These are phyloP conservation scores for Neotropicomus parvogracilis DNA, from an alignment of 1,284 basidiomycete genomes.

Conservation along the genomic window DNA sequence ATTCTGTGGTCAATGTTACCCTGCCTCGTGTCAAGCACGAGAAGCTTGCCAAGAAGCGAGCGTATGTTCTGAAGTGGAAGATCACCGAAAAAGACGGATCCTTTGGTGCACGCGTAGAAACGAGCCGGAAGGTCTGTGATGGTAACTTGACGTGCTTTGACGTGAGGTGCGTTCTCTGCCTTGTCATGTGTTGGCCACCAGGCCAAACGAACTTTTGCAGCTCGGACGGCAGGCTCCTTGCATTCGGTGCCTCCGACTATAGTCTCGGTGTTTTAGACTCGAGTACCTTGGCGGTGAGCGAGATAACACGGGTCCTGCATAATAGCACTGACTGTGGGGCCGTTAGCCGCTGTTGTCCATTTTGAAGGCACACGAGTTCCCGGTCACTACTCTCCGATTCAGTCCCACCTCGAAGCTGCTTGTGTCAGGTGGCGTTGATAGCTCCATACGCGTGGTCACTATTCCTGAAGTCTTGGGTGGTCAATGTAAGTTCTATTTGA, in stretches of 20 bases:
- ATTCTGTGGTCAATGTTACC: conserved; percentile 73
- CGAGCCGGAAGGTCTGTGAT: conserved; percentile 63
- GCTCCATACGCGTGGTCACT: conserved; percentile 77
- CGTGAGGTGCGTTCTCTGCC: conserved; percentile 56
- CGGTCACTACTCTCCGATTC: conserved; percentile 87
- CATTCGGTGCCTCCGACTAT: conserved; percentile 86
- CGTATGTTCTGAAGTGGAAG: conserved; percentile 65
- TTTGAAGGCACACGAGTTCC: conserved; percentile 92
- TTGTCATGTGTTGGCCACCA: conserved; percentile 9
- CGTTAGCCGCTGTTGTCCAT: conserved; percentile 81
- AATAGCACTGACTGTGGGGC: conserved; percentile 7
- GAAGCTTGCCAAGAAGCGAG: conserved; percentile 53
- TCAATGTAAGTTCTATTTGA: conserved; percentile 44
- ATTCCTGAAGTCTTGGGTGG: conserved; percentile 59
- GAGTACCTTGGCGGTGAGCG: conserved; percentile 68
- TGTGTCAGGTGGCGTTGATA: conserved; percentile 92
- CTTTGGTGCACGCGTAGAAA: conserved; percentile 38
- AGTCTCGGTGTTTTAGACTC: conserved; percentile 85
- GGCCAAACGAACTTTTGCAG: conserved; percentile 39
- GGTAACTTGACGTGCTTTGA: conserved; percentile 85
- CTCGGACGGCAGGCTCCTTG: conserved; percentile 76
- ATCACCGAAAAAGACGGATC: conserved; percentile 44
- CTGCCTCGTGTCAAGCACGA: conserved; percentile 51
- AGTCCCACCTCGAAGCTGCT: conserved; percentile 80
- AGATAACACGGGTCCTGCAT: not conserved